A percentile compares a stretch with the other conserved stretches of the same genome.
These are phyloP conservation scores for Vitis rupestris DNA, from an alignment of 164 flowering plant species.

Conservation along the genomic window DNA sequence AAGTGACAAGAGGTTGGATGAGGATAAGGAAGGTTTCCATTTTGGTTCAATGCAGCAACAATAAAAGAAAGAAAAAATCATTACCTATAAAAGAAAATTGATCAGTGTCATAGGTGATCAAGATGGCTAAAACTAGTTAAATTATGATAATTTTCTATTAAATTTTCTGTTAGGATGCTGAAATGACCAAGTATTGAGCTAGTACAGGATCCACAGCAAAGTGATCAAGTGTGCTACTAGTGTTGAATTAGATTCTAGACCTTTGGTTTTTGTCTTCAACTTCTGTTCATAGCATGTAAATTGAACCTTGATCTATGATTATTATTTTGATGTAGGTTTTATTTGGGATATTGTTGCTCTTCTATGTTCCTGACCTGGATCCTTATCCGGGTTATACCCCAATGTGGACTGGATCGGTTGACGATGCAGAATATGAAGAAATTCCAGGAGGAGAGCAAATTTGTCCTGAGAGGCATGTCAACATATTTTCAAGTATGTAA, in stretches of 20 bases:
- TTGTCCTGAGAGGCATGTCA: conserved; percentile 89
- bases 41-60: too few relatives aligned
- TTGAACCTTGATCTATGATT: neutral
- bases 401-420: conserved; percentile 43
- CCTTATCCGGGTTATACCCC: conserved; percentile 81
- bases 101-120: neutral
- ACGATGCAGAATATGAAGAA: conserved; percentile 66
- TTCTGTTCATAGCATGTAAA: neutral
- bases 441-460: conserved; percentile 84
- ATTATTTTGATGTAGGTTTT: conserved; percentile 46
- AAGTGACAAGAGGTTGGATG: too few relatives aligned
- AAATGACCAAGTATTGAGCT: neutral
- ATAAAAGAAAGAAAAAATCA: too few relatives aligned
- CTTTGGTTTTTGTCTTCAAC: neutral
- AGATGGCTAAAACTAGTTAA: neutral
- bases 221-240: neutral
- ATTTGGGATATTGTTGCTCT: conserved; percentile 66
- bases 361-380: conserved; percentile 77
- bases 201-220: neutral
- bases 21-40: too few relatives aligned
- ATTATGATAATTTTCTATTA: neutral
- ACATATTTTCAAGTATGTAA: conserved; percentile 76
- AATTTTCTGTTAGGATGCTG: neutral
- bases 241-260: neutral
- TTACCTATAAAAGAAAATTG: too few relatives aligned